These are phyloP conservation scores for Coemansia sp. DNA, from an alignment of 192 early-diverging fungal genomes.

Conservation along the genomic window DNA sequence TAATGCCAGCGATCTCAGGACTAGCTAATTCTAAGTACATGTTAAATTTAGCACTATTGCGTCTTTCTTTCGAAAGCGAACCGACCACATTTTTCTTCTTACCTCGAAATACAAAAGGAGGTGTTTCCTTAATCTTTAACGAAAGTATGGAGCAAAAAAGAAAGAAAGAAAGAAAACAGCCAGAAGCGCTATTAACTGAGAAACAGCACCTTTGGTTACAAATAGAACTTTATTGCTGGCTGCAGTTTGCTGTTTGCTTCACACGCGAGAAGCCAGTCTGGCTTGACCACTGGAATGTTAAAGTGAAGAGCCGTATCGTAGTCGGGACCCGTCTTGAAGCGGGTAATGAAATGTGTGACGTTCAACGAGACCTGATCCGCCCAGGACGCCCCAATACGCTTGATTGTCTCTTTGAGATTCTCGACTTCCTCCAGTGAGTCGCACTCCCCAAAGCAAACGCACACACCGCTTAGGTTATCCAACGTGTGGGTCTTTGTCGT, in stretches of 20 bases:
- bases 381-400: conserved; percentile 85
- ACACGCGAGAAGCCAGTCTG: conserved; percentile 93
- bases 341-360: conserved; percentile 91
- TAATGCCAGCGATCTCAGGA: not conserved
- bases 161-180: not conserved
- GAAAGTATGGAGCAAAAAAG: not conserved
- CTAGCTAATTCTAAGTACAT: too few relatives aligned
- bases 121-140: not conserved
- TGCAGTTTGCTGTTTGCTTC: conserved; percentile 88
- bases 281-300: conserved; percentile 94
- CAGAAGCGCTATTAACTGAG: too few relatives aligned
- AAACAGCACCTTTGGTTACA: conserved; percentile 13
- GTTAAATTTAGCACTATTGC: not conserved
- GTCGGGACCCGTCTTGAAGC: conserved; percentile 77
- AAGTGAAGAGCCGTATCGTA: conserved; percentile 84
- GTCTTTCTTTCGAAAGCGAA: not conserved
- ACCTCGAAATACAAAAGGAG: not conserved
- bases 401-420: conserved; percentile 71
- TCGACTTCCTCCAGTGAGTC: conserved; percentile 72
- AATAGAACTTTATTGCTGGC: conserved; percentile 53
- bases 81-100: not conserved
- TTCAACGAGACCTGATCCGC: conserved; percentile 80
- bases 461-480: conserved; percentile 97
- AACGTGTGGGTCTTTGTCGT: conserved; percentile 82
- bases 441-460: conserved; percentile 92